These are phyloP conservation scores for Zygosaccharomyces bisporus DNA, from an alignment of 805 yeast species.

Conservation along the genomic window DNA sequence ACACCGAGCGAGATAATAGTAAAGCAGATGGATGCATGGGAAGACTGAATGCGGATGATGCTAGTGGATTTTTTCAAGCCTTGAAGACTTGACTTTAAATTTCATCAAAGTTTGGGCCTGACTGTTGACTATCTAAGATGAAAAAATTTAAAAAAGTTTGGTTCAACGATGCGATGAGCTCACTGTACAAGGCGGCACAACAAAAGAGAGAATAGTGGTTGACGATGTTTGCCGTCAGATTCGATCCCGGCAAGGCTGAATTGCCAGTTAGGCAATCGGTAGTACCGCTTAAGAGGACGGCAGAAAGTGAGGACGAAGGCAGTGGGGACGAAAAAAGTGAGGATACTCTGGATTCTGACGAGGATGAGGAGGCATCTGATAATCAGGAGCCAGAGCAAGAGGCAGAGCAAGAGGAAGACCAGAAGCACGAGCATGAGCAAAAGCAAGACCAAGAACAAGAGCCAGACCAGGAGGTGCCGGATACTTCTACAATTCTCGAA, in stretches of 20 bases:
- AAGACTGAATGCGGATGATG: not conserved
- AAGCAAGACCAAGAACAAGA: conserved; percentile 17
- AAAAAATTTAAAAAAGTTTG: conserved; percentile 9
- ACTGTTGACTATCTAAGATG: not conserved
- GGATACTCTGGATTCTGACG: conserved; percentile 13
- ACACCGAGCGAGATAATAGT: conserved; percentile 49
- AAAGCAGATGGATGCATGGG: conserved; percentile 28
- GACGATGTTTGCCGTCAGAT: conserved; percentile 63
- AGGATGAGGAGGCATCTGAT: conserved; percentile 17
- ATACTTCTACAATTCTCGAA: conserved; percentile 7
- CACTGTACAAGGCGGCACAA: not conserved
- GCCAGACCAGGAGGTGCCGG: conserved; percentile 5
- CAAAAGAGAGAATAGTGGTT: not conserved
- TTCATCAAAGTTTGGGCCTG: not conserved
- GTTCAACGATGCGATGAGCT: conserved; percentile 12
- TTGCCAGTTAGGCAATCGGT: conserved; percentile 9
- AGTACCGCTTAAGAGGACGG: conserved; percentile 28
- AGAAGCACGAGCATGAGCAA: conserved; percentile 9
- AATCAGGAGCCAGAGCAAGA: not conserved
- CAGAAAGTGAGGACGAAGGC: conserved; percentile 16
- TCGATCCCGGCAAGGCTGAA: conserved; percentile 45
- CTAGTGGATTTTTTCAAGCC: too few relatives aligned
- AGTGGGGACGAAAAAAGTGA: conserved; percentile 10
- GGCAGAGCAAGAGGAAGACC: conserved; percentile 20
- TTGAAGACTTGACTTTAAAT: too few relatives aligned